Base-by-base conservation (phyloP, 75 land plant genomes). In the Larix kaempferi region DNA sequence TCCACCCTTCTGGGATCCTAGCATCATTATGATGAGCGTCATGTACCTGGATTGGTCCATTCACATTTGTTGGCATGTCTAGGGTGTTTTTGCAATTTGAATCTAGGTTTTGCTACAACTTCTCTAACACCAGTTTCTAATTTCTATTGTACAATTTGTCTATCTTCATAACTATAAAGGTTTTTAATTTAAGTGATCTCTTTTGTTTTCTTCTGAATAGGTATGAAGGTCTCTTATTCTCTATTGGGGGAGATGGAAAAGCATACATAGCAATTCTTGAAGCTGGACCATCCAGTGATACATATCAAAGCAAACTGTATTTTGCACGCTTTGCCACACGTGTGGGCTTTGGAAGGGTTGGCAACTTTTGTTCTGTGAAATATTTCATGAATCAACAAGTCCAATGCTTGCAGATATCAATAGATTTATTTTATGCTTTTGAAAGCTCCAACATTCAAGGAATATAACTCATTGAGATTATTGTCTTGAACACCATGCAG, bases 201-300 rank as follows among this genome's bases (percentile, higher is more conserved):
- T 49, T 49, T 49, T 49, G 12, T 49, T 49, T 49, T 49, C 54
- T 62, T 62, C 65, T 62, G 65, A 19, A 62, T 22, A 96, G 99
- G 78, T 96, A 92, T 80, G 99, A 96, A 80, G 99, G 99, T 49
- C 57, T 96, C 62, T 85, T 96, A 39, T 74, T 96, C 14, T 96
- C 98, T 78, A 88, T 96, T 54, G 92, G 99, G 77, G 99, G 99
- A 62, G 96, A 96, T 87, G 99, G 99, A 57, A 90, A 94, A 82
- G 76, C 90, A 8, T 96, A 89, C 79, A 80, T 85, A 23, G 37
- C 94, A 55, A 85, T 96, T 75, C 90, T 96, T 75, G 95, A 96
- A 80, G 86, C 95, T 69, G 92, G 90, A 60, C 89, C 94, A 56
- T 74, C 79, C n/a, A 93, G 88, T 73, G 91, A 94, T 69, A 83